Evolutionary conservation across 495 filamentous ascomycete species (phyloP).

Genomic region (Neurospora discreta): DNA sequence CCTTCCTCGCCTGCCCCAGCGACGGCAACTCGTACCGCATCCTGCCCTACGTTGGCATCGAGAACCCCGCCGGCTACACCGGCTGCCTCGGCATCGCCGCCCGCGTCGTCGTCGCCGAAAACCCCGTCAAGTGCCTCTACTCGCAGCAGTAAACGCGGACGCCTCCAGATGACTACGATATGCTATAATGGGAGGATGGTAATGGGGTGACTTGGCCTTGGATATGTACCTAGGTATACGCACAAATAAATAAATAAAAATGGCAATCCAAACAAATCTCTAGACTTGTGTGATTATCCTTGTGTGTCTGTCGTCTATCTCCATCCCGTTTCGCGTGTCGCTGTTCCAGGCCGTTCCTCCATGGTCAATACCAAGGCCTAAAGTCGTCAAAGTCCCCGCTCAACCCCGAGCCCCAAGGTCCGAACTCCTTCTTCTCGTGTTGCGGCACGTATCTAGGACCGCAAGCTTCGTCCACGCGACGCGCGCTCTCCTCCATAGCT

Average conservation of each 20-base stretch:
- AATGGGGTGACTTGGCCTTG: not conserved
- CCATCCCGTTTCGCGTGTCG: not conserved
- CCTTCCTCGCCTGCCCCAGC: too few species aligned
- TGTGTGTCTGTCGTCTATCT: not conserved
- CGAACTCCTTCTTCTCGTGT: not conserved
- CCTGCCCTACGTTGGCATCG: slow-evolving; percentile 32
- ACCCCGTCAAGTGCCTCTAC: slow-evolving; percentile 22
- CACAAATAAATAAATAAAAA: not conserved
- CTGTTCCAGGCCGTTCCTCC: not conserved
- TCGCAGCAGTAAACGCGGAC: not conserved
- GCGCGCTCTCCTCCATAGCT: not conserved
- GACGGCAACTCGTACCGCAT: slow-evolving; percentile 28
- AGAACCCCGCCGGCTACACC: slow-evolving; percentile 33
- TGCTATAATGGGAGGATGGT: not conserved
- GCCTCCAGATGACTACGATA: not conserved
- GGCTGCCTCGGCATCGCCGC: slow-evolving; percentile 34
- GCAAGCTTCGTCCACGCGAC: not conserved
- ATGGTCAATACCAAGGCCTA: not conserved
- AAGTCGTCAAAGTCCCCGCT: not conserved
- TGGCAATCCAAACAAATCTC: not conserved
- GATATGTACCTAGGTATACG: not conserved
- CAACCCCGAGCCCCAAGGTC: not conserved
- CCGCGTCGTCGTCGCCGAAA: slow-evolving; percentile 13
- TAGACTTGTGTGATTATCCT: not conserved
- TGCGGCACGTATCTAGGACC: not conserved